Conservation (phyloP, 805 yeast species). For the Komagataella pseudopastoris region DNA sequence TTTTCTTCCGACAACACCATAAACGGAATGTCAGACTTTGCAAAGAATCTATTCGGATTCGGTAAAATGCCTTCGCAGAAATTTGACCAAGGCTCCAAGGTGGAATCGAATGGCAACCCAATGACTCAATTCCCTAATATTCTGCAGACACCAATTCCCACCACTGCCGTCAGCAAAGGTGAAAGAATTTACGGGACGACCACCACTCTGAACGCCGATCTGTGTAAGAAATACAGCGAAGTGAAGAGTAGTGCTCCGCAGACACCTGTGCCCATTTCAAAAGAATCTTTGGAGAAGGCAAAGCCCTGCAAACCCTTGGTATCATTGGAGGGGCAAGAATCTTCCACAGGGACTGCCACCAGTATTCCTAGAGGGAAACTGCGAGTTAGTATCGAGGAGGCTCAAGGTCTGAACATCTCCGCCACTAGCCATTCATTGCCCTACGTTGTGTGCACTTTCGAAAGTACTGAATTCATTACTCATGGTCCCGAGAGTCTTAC, state of each 20-base stretch:
- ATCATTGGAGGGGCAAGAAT: not conserved
- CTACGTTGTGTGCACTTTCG: constrained; percentile 84
- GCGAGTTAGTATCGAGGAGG: constrained; percentile 70
- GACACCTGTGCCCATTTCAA: constrained; percentile 3
- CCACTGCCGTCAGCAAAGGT: constrained; percentile 52
- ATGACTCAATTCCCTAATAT: constrained; percentile 19
- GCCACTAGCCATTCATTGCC: constrained; percentile 49
- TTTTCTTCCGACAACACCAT: not conserved
- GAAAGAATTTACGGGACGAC: constrained; percentile 63
- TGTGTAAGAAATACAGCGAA: constrained; percentile 7
- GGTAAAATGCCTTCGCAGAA: constrained; percentile 4
- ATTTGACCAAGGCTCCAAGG: constrained; percentile 1
- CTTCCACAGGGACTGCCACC: constrained; percentile 7
- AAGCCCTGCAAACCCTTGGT: not conserved
- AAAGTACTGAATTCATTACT: constrained; percentile 81
- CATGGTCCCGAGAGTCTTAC: constrained; percentile 51
- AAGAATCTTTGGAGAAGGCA: not conserved
- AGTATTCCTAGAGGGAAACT: constrained; percentile 67
- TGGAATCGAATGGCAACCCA: not conserved
- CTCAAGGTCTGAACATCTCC: constrained; percentile 48
- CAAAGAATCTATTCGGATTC: constrained; percentile 23
- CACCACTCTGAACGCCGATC: constrained; percentile 19
- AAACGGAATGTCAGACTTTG: constrained; percentile 23
- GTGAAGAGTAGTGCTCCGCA: constrained; percentile 4
- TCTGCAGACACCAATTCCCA: constrained; percentile 42